phyloP scores from a whole-genome alignment of 768 basidiomycete species.

The Hirschioporus abietinus region DNA sequence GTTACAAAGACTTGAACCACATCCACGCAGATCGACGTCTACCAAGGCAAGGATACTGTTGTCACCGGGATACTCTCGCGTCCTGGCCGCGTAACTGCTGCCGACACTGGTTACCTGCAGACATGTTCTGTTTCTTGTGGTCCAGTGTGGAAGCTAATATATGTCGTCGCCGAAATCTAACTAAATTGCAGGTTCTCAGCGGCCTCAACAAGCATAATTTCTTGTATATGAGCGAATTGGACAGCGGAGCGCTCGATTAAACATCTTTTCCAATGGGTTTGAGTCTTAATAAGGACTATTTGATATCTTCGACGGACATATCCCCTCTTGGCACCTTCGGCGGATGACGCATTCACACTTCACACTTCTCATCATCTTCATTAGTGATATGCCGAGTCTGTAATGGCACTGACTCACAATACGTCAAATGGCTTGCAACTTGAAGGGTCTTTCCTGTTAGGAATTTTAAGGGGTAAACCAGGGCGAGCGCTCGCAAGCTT shows the following conservation, averaged over 20 bases:
- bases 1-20: too few relatives aligned
- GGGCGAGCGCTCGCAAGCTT: too few relatives aligned
- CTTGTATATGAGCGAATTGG: too few relatives aligned
- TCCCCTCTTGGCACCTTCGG: too few relatives aligned
- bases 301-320: neutral
- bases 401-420: too few relatives aligned
- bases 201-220: neutral
- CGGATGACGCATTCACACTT: too few relatives aligned
- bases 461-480: neutral
- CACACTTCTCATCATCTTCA: too few relatives aligned
- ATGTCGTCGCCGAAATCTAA: neutral
- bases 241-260: neutral
- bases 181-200: neutral
- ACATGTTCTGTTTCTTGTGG: too few relatives aligned
- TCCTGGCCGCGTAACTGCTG: neutral
- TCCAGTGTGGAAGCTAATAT: too few relatives aligned
- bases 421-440: too few relatives aligned
- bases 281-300: neutral
- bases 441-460: neutral
- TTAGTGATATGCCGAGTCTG: neutral
- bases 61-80: neutral
- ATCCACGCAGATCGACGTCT: neutral
- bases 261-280: neutral
- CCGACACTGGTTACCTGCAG: neutral
- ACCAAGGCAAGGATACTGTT: neutral